phyloP scores from a whole-genome alignment of 2,329 filamentous ascomycete genomes.

The Ascochyta fabae region DNA sequence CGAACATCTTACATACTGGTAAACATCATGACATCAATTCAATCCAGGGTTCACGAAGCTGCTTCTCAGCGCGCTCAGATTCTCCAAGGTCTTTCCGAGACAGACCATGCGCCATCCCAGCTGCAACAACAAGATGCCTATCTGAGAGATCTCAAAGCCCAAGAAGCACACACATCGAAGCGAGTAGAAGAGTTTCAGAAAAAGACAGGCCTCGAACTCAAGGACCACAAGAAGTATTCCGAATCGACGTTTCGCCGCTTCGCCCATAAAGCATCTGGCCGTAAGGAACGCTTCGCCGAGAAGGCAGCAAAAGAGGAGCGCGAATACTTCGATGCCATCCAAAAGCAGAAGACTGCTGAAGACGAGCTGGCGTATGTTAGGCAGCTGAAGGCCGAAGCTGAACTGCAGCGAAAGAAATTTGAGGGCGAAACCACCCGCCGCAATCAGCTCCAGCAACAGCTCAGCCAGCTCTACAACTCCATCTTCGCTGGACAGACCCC shows the following conservation, averaged over 20 bases:
- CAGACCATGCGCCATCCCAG: conserved; percentile 38
- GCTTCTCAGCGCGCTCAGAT: conserved; percentile 34
- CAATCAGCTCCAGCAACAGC: conserved; percentile 30
- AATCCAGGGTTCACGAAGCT: conserved; percentile 36
- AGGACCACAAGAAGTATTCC: conserved; percentile 45
- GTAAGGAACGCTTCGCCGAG: conserved; percentile 35
- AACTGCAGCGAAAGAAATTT: conserved; percentile 23
- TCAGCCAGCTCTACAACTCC: conserved; percentile 40
- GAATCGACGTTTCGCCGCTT: conserved; percentile 42
- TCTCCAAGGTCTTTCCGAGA: conserved; percentile 36
- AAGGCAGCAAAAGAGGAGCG: conserved; percentile 46
- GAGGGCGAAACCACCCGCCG: conserved; percentile 27
- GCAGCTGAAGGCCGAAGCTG: conserved; percentile 36
- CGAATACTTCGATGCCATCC: conserved; percentile 45
- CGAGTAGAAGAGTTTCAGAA: conserved; percentile 25
- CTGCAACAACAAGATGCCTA: conserved; percentile 41
- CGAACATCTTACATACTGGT: background rate
- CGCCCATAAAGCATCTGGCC: conserved; percentile 41
- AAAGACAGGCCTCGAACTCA: conserved; percentile 31
- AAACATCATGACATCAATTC: conserved; percentile 28
- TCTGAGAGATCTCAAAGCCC: conserved; percentile 34
- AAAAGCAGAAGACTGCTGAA: conserved; percentile 41
- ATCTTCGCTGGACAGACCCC: conserved; percentile 44
- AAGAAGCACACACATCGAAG: conserved; percentile 28
- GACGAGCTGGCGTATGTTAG: conserved; percentile 36